Conservation (phyloP, 257 asterid genomes). For the Lithospermum erythrorhizon region DNA sequence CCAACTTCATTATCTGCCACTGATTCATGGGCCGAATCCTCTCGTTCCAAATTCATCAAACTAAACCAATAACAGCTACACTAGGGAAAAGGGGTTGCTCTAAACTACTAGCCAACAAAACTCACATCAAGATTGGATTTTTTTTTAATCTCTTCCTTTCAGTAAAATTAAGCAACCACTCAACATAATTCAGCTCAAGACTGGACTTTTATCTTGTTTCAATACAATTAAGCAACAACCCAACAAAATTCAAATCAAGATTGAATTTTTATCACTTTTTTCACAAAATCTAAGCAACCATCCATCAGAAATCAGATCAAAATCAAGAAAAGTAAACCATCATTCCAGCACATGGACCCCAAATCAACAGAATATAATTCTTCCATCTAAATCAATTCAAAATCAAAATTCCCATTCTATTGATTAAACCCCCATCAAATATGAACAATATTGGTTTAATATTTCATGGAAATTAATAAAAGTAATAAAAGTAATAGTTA, state of each 20-base stretch:
- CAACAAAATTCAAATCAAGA: neutral
- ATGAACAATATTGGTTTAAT: neutral
- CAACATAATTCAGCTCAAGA: no score
- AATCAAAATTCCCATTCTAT: no score
- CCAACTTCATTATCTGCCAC: conserved; percentile 33
- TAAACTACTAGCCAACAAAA: no score
- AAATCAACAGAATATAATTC: conserved; percentile 11
- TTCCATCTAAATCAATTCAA: neutral
- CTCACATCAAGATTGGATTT: no score
- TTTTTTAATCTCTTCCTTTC: no score
- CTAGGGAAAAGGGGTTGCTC: no score
- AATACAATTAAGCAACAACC: neutral
- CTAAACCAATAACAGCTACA: neutral
- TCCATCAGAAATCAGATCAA: conserved; percentile 33
- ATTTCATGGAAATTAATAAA: neutral
- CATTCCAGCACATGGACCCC: conserved; percentile 50
- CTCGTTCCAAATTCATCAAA: conserved; percentile 37
- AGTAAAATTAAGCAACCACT: no score
- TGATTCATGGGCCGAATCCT: conserved; percentile 27
- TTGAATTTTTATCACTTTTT: no score
- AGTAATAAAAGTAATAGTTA: conserved; percentile 6
- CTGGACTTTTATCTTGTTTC: no score
- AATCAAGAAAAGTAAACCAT: conserved; percentile 50
- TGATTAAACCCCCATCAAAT: neutral
- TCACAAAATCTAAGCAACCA: no score